Conservation (phyloP, 345 rosid genomes). For the Hibiscus syriacus region DNA sequence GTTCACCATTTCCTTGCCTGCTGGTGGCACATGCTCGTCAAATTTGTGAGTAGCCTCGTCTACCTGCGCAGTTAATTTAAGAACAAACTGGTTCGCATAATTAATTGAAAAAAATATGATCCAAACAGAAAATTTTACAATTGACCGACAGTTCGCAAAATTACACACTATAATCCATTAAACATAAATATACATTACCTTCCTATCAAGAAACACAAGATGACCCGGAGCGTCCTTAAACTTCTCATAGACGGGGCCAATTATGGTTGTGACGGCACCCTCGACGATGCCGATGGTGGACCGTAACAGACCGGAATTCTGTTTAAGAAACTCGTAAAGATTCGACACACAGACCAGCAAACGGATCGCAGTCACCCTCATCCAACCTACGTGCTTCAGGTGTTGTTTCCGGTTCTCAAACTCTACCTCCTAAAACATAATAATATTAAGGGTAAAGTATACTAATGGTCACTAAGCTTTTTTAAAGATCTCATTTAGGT, state of each 20-base stretch:
- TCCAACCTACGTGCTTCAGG: constrained; percentile 66
- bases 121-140: background rate
- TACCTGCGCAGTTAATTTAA: constrained; percentile 41
- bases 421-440: constrained; percentile 34
- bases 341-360: constrained; percentile 38
- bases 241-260: constrained; percentile 58
- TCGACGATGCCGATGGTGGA: constrained; percentile 65
- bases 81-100: too few species aligned
- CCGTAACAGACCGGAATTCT: constrained; percentile 69
- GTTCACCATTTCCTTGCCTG: constrained; percentile 44
- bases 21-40: constrained; percentile 64
- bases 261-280: constrained; percentile 50
- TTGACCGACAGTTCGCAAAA: too few species aligned
- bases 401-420: constrained; percentile 28
- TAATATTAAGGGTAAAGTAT: too few species aligned
- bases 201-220: constrained; percentile 54
- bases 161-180: too few species aligned
- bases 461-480: too few species aligned
- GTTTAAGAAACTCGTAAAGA: constrained; percentile 65
- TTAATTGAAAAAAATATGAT: background rate
- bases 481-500: too few species aligned
- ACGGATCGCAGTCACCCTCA: constrained; percentile 52
- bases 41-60: constrained; percentile 52
- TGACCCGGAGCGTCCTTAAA: constrained; percentile 55
- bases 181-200: constrained; percentile 33